phyloP scores from a whole-genome alignment of 768 basidiomycete genomes.

The Phallus indusiatus region DNA sequence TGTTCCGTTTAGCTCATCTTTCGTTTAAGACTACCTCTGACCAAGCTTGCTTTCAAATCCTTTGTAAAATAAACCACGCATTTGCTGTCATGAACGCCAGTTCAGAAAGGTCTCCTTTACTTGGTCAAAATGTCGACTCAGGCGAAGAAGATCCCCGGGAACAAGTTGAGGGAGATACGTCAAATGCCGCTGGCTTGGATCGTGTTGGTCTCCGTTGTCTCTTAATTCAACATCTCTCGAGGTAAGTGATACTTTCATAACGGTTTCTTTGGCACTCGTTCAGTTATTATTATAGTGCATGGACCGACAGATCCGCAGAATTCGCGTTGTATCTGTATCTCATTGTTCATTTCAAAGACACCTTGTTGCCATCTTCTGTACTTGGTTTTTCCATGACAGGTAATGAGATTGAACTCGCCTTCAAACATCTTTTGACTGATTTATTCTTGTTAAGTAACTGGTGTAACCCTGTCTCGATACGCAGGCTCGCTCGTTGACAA shows the following conservation, averaged over 20 bases:
- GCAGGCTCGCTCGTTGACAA: conserved; percentile 36
- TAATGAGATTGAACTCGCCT: conserved; percentile 25
- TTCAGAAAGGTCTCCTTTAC: neutral
- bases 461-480: conserved; percentile 26
- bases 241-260: neutral
- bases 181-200: conserved; percentile 4
- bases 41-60: too few species aligned
- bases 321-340: conserved; percentile 36
- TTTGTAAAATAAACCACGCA: too few species aligned
- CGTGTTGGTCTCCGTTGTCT: conserved; percentile 8
- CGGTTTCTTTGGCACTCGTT: neutral
- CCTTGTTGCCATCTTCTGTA: conserved; percentile 38
- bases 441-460: neutral
- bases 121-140: neutral
- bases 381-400: conserved; percentile 36
- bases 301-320: conserved; percentile 29
- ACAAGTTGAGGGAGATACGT: neutral
- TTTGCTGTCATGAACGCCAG: neutral
- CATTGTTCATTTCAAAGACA: conserved; percentile 30
- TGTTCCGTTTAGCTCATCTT: too few species aligned
- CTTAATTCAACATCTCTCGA: conserved; percentile 11
- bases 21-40: too few species aligned
- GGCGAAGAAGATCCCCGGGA: neutral
- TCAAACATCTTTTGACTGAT: neutral
- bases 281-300: conserved; percentile 3